Conservation (phyloP, 2,329 filamentous ascomycete genomes). For the Exutisphaerella laricina region DNA sequence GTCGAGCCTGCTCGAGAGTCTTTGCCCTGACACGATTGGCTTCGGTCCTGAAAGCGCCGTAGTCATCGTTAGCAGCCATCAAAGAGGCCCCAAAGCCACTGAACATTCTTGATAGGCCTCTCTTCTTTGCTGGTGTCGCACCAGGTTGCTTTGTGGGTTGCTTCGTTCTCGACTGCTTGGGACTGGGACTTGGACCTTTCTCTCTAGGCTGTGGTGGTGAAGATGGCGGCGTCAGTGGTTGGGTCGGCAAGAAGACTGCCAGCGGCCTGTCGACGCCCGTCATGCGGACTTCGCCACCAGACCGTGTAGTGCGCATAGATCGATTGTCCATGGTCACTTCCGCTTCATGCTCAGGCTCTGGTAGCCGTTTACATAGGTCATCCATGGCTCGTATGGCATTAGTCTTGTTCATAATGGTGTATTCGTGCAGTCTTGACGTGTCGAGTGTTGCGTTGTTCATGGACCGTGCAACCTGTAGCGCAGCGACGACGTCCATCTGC, state of each 20-base stretch:
- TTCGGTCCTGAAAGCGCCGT: conserved; percentile 1
- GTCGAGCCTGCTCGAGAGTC: neutral
- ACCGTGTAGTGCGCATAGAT: neutral
- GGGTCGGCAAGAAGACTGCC: neutral
- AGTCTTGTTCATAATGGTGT: conserved; percentile 22
- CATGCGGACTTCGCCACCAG: neutral
- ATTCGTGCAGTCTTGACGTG: conserved; percentile 34
- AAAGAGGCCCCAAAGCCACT: neutral
- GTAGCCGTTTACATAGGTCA: conserved; percentile 22
- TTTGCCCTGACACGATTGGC: neutral
- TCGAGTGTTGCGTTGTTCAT: conserved; percentile 34
- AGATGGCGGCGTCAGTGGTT: neutral
- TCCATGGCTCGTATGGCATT: conserved; percentile 28
- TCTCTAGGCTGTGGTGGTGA: neutral
- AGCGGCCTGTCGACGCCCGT: neutral
- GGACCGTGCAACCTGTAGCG: conserved; percentile 35
- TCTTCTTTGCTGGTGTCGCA: neutral
- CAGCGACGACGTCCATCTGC: conserved; percentile 38
- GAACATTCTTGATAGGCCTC: conserved; percentile 1
- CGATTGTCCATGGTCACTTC: neutral
- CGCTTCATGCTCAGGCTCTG: neutral
- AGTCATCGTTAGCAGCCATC: conserved; percentile 1
- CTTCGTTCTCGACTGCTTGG: neutral
- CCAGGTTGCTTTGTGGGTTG: neutral
- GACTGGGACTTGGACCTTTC: neutral